These are phyloP conservation scores for Yamadazyma trypodendri DNA, from an alignment of 1,139 yeast genomes.

Conservation along the genomic window DNA sequence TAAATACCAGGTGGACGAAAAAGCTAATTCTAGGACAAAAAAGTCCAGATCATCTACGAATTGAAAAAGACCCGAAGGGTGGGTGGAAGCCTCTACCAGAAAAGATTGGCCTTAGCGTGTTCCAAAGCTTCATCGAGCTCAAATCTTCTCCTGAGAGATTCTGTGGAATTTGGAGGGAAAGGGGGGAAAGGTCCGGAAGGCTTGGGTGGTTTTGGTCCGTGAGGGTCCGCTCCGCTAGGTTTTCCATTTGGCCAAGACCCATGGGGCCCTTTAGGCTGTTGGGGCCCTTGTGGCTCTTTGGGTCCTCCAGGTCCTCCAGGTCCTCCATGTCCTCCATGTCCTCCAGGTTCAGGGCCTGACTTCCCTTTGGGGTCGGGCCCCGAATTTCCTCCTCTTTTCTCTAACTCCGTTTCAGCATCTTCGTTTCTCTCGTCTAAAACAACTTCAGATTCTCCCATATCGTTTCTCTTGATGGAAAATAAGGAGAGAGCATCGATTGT, in stretches of 20 bases:
- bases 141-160: not conserved
- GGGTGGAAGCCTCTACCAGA: not conserved
- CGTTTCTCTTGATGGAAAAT: not conserved
- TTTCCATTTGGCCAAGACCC: too few species aligned
- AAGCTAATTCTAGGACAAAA: too few species aligned
- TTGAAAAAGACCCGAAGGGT: not conserved
- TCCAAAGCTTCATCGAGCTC: constrained; percentile 1
- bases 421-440: not conserved
- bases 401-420: not conserved
- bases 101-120: constrained; percentile 2
- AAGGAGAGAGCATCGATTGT: not conserved
- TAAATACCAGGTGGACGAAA: too few species aligned
- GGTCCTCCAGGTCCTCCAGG: too few species aligned
- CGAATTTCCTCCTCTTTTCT: too few species aligned
- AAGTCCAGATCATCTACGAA: not conserved
- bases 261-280: too few species aligned
- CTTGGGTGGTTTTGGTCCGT: not conserved
- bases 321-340: too few species aligned
- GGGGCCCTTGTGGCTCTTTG: too few species aligned
- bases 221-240: too few species aligned
- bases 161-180: not conserved
- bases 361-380: too few species aligned
- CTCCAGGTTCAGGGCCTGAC: too few species aligned
- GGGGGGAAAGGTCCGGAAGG: not conserved
- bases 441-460: not conserved